A percentile compares a stretch with the other conserved stretches of the same genome.
These are phyloP conservation scores for Leersia perrieri DNA, from an alignment of 176 grass and related monocot species.

Conservation along the genomic window DNA sequence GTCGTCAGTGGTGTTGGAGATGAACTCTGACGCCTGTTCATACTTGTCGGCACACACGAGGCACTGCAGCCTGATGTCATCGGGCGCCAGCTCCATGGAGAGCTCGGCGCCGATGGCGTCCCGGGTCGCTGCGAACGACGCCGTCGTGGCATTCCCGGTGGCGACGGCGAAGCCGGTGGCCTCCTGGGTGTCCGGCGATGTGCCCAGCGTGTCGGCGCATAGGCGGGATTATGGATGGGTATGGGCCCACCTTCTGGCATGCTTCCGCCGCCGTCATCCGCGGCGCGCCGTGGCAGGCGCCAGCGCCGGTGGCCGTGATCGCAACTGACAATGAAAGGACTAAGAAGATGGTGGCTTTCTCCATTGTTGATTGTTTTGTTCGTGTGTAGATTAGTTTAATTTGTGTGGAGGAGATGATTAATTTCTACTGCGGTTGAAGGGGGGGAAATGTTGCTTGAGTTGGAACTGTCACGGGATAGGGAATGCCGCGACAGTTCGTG, in stretches of 20 bases:
- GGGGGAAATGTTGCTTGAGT: too few relatives aligned
- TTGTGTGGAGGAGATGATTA: too few relatives aligned
- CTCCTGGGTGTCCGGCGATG: background rate
- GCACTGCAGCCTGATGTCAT: background rate
- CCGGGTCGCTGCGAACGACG: background rate
- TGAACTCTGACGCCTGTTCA: background rate
- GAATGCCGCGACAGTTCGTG: too few relatives aligned
- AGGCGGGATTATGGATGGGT: background rate
- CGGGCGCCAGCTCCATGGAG: background rate
- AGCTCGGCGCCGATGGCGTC: background rate
- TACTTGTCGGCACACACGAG: background rate
- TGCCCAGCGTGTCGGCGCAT: background rate
- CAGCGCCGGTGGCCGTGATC: background rate
- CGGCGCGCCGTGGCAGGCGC: background rate
- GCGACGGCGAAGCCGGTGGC: background rate
- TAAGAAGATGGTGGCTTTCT: background rate
- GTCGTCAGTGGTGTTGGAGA: background rate
- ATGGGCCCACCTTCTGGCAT: background rate
- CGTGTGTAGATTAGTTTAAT: too few relatives aligned
- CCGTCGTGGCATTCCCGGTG: background rate
- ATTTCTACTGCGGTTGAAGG: too few relatives aligned
- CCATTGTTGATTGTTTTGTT: too few relatives aligned
- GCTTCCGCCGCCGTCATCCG: background rate
- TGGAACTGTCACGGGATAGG: too few relatives aligned
- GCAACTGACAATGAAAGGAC: too few relatives aligned